A percentile compares a stretch with the other conserved stretches of the same genome.
These are phyloP conservation scores for Decorospora gaudefroyi DNA, from an alignment of 2,329 filamentous ascomycete species.

Conservation along the genomic window DNA sequence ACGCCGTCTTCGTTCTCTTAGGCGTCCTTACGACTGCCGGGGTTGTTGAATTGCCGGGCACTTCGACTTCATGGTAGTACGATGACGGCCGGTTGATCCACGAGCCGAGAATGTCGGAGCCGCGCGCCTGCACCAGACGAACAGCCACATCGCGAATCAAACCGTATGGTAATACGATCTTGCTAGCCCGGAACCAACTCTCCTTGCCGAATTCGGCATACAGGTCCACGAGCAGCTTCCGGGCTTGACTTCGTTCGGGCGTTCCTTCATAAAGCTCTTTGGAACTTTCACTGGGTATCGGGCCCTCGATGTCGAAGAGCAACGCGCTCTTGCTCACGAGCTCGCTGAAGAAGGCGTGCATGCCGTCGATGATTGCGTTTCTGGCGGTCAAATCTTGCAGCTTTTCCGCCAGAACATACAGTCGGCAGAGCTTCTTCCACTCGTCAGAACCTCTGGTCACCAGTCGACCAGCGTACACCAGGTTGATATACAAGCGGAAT, in stretches of 20 bases:
- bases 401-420: slow-evolving; percentile 19
- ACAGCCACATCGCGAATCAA: not conserved
- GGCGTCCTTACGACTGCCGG: too few species aligned
- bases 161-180: not conserved
- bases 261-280: slow-evolving; percentile 5
- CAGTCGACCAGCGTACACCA: slow-evolving; percentile 3
- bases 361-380: slow-evolving; percentile 5
- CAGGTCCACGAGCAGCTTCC: slow-evolving; percentile 9
- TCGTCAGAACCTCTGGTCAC: slow-evolving; percentile 1
- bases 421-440: slow-evolving; percentile 1
- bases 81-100: not conserved
- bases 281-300: not conserved
- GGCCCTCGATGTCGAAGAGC: not conserved
- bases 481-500: slow-evolving; percentile 8
- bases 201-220: not conserved
- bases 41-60: too few species aligned
- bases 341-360: not conserved
- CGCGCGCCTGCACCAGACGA: not conserved
- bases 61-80: not conserved
- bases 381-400: slow-evolving; percentile 12
- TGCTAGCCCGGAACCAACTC: not conserved
- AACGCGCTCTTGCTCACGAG: not conserved
- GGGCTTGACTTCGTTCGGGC: not conserved
- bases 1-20: too few species aligned
- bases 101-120: not conserved